Evolutionary conservation across 371 early-diverging fungal genomes (phyloP).

Genomic region (Amoeboaphelidium protococcarum): DNA sequence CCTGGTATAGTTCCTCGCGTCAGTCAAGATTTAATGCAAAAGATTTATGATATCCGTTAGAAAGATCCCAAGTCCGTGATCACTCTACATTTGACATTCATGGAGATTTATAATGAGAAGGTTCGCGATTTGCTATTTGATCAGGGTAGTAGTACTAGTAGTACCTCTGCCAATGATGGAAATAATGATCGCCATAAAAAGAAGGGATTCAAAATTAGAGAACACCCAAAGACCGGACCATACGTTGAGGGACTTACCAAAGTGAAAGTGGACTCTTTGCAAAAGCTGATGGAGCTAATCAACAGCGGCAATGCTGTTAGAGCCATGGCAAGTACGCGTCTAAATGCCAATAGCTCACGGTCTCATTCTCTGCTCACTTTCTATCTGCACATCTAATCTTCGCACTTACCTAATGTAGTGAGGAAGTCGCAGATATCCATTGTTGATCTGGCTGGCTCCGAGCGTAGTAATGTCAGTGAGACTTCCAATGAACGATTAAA

Average conservation of each 20-base stretch:
- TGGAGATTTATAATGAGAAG: slow-evolving; percentile 45
- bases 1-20: not conserved
- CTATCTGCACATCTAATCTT: slow-evolving; percentile 9
- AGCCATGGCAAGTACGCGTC: slow-evolving; percentile 31
- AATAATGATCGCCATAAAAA: slow-evolving; percentile 23
- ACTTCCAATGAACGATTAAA: slow-evolving; percentile 22
- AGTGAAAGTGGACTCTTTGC: slow-evolving; percentile 15
- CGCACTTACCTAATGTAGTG: slow-evolving; percentile 10
- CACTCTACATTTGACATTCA: slow-evolving; percentile 19
- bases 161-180: too few species aligned
- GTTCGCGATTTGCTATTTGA: slow-evolving; percentile 26
- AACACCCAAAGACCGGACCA: slow-evolving; percentile 12
- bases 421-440: slow-evolving; percentile 26
- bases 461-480: slow-evolving; percentile 22
- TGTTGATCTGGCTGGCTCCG: slow-evolving; percentile 50
- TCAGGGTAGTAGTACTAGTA: too few species aligned
- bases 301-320: slow-evolving; percentile 28
- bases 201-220: slow-evolving; percentile 23
- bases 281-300: slow-evolving; percentile 25
- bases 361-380: slow-evolving; percentile 33
- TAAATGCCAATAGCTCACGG: slow-evolving; percentile 33
- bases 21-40: not conserved
- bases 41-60: too few species aligned
- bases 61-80: not conserved
- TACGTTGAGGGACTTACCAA: slow-evolving; percentile 22